A percentile compares a stretch with the other conserved stretches of the same genome.
phyloP scores from a whole-genome alignment of 2,329 filamentous ascomycete species.

The Monascus ruber region DNA sequence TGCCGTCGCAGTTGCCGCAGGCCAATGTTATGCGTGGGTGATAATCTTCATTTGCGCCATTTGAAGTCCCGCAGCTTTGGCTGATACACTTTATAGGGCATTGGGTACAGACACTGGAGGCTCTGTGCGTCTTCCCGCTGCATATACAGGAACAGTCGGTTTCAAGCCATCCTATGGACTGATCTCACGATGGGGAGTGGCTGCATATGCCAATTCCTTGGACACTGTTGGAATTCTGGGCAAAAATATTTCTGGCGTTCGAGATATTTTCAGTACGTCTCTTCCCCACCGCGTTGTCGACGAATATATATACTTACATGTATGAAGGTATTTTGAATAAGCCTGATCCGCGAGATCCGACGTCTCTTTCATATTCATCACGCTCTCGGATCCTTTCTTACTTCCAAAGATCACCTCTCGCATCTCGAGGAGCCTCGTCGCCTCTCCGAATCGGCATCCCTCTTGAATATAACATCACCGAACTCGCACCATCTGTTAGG shows the following conservation, averaged over 20 bases:
- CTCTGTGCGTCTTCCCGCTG: slow-evolving; percentile 74
- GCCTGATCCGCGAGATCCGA: slow-evolving; percentile 63
- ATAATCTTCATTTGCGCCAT: not conserved
- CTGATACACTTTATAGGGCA: slow-evolving; percentile 37
- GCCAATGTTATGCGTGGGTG: slow-evolving; percentile 47
- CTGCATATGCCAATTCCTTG: slow-evolving; percentile 84
- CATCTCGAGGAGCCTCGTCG: slow-evolving; percentile 12
- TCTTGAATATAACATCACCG: slow-evolving; percentile 75
- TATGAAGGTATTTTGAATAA: slow-evolving; percentile 40
- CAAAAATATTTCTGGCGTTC: slow-evolving; percentile 40
- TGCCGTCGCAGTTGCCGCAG: slow-evolving; percentile 65
- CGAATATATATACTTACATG: slow-evolving; percentile 18
- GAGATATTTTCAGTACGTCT: slow-evolving; percentile 40
- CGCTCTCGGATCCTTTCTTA: slow-evolving; percentile 40
- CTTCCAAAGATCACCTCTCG: slow-evolving; percentile 22
- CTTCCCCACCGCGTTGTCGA: not conserved
- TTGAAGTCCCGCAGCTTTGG: not conserved
- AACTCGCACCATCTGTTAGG: slow-evolving; percentile 60
- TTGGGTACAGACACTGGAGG: slow-evolving; percentile 91
- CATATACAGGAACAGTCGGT: slow-evolving; percentile 71
- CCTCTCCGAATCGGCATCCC: slow-evolving; percentile 47
- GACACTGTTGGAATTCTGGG: slow-evolving; percentile 79
- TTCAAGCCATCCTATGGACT: slow-evolving; percentile 90
- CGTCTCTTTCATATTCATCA: slow-evolving; percentile 49
- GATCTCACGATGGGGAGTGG: slow-evolving; percentile 72